Evolutionary conservation across 2,329 filamentous ascomycete genomes (phyloP), one percentile per base, ranked within the genome.

Genomic region (Nemania abortiva): DNA sequence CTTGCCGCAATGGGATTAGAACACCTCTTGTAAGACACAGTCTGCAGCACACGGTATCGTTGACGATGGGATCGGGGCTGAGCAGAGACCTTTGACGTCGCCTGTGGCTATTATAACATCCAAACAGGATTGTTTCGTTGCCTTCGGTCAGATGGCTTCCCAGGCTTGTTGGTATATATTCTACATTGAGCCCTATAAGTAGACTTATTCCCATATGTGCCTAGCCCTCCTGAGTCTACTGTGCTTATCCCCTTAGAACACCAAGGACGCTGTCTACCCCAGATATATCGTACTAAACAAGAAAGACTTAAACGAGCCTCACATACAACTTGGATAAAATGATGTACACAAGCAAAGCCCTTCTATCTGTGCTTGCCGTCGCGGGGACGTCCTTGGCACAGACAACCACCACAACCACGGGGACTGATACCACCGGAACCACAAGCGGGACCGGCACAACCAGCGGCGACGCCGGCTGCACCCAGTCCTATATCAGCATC

Each of bases 261-360:
- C 9, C 9, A 9, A 20, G 42, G n/a, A 20, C 42, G 9, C n/a
- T 20, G 4, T 47, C 42, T 20, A 47, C 18, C 42, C 5, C 9
- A 4, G 18, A 3, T 47, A n/a, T 20, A 47, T 47, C 42, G 18
- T 42, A 42, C 18, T 37, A 45, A 27, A 10, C 18, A 6, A 47
- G 52, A 20, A 42, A 52, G 29, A 54, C 7, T n/a, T 37, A 11
- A 52, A 42, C 37, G 15, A 27, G 6, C 10, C 37, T 24, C 22
- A 27, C 13, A 34, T 11, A 24, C n/a, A 20, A 22, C 9, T 20
- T 2, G 2, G 29, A 27, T 0, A 61, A 63, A n/a, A 71, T 66
- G 45, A 63, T 72, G 64, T 68, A 63, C 37, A 63, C 29, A 29
- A 65, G 42, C 61, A 70, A 67, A 52, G 54, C 50, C 42, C 49